These are phyloP conservation scores for Colletotrichum costaricense DNA, from an alignment of 2,329 filamentous ascomycete species.

Conservation along the genomic window DNA sequence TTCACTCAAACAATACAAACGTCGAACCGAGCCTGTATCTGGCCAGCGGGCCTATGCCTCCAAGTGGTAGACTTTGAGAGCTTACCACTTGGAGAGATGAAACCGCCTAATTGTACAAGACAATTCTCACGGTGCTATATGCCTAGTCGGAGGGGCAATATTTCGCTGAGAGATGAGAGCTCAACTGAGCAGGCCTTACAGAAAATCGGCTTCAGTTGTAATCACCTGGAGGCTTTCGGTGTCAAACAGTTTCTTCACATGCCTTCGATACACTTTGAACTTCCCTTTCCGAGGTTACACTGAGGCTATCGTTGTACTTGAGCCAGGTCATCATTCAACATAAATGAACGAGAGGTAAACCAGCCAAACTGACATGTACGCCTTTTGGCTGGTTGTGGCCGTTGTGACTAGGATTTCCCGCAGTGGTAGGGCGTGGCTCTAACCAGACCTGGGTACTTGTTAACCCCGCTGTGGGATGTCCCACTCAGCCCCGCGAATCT, in stretches of 20 bases:
- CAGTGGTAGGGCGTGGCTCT: constrained; percentile 27
- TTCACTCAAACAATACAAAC: too few species aligned
- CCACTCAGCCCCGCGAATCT: constrained; percentile 14
- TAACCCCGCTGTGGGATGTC: constrained; percentile 20
- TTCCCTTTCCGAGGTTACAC: background rate
- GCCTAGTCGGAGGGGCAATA: too few species aligned
- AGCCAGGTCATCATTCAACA: background rate
- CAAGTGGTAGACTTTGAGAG: too few species aligned
- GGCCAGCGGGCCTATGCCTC: too few species aligned
- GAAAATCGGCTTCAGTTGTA: background rate
- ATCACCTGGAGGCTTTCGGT: background rate
- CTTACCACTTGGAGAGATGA: too few species aligned
- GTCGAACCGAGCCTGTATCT: too few species aligned
- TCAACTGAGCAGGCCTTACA: too few species aligned
- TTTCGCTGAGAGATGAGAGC: too few species aligned
- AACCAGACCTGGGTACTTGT: background rate
- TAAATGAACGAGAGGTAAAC: too few species aligned
- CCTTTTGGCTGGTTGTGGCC: background rate
- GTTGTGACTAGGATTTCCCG: constrained; percentile 3
- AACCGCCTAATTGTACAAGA: too few species aligned
- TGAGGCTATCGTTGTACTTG: background rate
- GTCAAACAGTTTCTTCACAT: background rate
- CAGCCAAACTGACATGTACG: background rate
- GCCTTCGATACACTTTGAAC: background rate
- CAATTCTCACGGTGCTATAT: too few species aligned